Conservation (phyloP, 257 asterid genomes). For the Vinca minor region DNA sequence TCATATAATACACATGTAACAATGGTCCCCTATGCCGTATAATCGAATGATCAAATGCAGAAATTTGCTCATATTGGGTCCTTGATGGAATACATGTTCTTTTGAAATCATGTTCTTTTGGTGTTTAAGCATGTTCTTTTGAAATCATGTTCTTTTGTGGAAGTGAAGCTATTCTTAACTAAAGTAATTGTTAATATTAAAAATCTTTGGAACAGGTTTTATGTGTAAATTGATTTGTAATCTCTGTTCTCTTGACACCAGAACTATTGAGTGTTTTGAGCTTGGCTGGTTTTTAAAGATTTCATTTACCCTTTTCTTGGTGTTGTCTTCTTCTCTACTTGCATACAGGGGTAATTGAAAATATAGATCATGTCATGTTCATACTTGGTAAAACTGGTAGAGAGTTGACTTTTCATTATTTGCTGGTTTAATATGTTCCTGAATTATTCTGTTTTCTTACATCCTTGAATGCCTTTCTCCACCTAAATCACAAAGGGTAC, state of each 20-base stretch:
- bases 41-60: neutral
- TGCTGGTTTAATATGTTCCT: neutral
- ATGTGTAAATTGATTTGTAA: neutral
- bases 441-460: too few species aligned
- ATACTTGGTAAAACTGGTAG: neutral
- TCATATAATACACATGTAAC: too few species aligned
- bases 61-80: neutral
- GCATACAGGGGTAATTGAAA: neutral
- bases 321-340: neutral
- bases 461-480: neutral
- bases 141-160: neutral
- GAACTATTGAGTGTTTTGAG: neutral
- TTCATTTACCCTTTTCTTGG: neutral
- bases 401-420: neutral
- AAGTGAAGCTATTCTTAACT: neutral
- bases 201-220: neutral
- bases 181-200: neutral
- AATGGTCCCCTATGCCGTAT: too few species aligned
- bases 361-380: neutral
- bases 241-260: neutral
- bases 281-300: neutral
- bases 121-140: too few species aligned
- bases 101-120: too few species aligned
- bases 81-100: neutral
- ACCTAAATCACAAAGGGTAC: neutral